These are phyloP conservation scores for Senna tora DNA, from an alignment of 306 rosid species.

Conservation along the genomic window DNA sequence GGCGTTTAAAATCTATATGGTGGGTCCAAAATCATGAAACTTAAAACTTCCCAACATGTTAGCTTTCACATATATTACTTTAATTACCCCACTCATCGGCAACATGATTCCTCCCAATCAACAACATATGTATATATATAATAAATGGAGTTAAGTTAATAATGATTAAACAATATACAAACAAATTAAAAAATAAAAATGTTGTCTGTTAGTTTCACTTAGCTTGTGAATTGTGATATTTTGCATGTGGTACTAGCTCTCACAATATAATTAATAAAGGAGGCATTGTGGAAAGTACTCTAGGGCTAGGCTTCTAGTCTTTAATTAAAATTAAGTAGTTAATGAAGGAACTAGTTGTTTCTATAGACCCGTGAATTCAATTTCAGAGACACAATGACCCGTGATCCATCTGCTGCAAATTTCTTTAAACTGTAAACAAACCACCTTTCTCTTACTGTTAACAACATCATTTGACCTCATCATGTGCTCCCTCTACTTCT, in stretches of 20 bases:
- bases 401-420: background rate
- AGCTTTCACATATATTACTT: background rate
- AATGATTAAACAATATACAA: no score
- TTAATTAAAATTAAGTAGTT: background rate
- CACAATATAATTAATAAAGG: background rate
- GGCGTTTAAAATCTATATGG: background rate
- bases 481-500: background rate
- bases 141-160: background rate
- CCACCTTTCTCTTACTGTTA: background rate
- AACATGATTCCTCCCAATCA: background rate
- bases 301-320: background rate
- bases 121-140: background rate
- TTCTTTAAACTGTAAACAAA: conserved; percentile 5
- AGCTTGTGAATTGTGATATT: no score
- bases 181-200: no score
- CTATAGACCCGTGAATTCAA: conserved; percentile 2
- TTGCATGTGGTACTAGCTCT: background rate
- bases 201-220: no score
- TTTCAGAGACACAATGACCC: conserved; percentile 2
- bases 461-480: background rate
- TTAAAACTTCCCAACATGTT: background rate
- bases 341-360: background rate
- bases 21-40: background rate
- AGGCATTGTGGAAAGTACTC: background rate
- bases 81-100: background rate